A percentile compares a stretch with the other conserved stretches of the same genome.
phyloP scores from a whole-genome alignment of 2,329 filamentous ascomycete genomes.

The Colletotrichum graminicola region DNA sequence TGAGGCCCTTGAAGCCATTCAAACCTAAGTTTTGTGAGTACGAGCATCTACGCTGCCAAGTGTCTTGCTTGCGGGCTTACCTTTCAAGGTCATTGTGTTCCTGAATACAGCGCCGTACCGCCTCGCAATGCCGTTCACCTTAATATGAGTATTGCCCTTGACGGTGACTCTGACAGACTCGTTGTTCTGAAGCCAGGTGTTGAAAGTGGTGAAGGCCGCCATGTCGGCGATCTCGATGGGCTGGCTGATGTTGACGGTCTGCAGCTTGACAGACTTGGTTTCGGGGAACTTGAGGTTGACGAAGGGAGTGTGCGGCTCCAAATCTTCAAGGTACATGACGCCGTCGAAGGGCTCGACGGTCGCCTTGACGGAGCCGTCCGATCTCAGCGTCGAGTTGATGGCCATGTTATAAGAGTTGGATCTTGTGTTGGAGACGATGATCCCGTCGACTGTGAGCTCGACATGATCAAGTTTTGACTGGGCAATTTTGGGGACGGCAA shows the following conservation, averaged over 20 bases:
- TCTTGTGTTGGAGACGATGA: conserved; percentile 62
- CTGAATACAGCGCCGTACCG: conserved; percentile 66
- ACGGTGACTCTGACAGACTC: conserved; percentile 64
- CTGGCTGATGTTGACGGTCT: conserved; percentile 66
- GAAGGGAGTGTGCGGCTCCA: conserved; percentile 61
- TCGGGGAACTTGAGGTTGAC: conserved; percentile 64
- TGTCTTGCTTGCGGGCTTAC: conserved; percentile 38
- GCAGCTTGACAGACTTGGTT: conserved; percentile 61
- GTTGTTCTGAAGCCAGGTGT: conserved; percentile 64
- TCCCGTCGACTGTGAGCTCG: conserved; percentile 63
- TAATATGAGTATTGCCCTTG: conserved; percentile 64
- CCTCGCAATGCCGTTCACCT: conserved; percentile 62
- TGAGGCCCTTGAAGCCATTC: conserved; percentile 68
- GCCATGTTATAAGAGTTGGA: conserved; percentile 61
- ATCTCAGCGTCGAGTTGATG: conserved; percentile 68
- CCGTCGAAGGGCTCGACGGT: conserved; percentile 64
- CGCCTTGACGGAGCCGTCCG: conserved; percentile 65
- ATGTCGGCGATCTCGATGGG: conserved; percentile 59
- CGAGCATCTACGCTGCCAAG: not conserved
- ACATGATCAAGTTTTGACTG: conserved; percentile 68
- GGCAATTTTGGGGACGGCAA: conserved; percentile 67
- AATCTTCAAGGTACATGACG: conserved; percentile 67
- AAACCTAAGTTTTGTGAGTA: conserved; percentile 52
- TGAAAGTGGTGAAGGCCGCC: conserved; percentile 66
- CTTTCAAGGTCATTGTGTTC: conserved; percentile 65